Percentiles rank a stretch among this genome's conserved stretches.
These are phyloP conservation scores for Acacia confusa DNA, from an alignment of 306 rosid species.

Conservation along the genomic window DNA sequence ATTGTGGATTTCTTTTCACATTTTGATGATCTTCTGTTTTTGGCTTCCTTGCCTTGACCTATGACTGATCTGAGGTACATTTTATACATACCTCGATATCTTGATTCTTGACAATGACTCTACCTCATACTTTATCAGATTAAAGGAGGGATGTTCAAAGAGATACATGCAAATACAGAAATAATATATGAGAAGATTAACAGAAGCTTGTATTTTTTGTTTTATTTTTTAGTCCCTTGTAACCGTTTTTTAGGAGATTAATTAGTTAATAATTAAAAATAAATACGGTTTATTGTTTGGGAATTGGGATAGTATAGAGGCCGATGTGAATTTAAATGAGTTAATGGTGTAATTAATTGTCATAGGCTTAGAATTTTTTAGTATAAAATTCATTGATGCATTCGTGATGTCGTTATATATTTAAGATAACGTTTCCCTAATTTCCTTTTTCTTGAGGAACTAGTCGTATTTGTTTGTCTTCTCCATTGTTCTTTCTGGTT, in stretches of 20 bases:
- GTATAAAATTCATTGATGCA: not conserved
- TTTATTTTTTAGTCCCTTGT: not conserved
- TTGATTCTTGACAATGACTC: not conserved
- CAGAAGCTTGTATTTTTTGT: not conserved
- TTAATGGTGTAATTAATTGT: not conserved
- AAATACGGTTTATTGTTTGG: not conserved
- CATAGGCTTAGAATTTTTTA: not conserved
- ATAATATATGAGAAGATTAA: not conserved
- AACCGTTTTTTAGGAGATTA: not conserved
- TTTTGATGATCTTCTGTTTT: slow-evolving; percentile 9
- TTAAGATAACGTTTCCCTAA: not conserved
- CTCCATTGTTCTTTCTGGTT: not conserved
- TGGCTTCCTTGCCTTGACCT: slow-evolving; percentile 13
- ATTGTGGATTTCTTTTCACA: not conserved
- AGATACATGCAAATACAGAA: not conserved
- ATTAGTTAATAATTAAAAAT: no score
- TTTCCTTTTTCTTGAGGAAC: not conserved
- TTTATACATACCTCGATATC: no score
- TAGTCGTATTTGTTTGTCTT: not conserved
- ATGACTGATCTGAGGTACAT: not conserved
- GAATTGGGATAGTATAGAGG: slow-evolving; percentile 8
- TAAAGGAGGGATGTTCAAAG: not conserved
- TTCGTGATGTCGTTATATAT: not conserved
- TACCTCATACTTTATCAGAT: slow-evolving; percentile 16
- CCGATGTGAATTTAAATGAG: slow-evolving; percentile 12